Base-by-base conservation (phyloP, 805 yeast genomes). In the Pichia gijzeniarum region DNA sequence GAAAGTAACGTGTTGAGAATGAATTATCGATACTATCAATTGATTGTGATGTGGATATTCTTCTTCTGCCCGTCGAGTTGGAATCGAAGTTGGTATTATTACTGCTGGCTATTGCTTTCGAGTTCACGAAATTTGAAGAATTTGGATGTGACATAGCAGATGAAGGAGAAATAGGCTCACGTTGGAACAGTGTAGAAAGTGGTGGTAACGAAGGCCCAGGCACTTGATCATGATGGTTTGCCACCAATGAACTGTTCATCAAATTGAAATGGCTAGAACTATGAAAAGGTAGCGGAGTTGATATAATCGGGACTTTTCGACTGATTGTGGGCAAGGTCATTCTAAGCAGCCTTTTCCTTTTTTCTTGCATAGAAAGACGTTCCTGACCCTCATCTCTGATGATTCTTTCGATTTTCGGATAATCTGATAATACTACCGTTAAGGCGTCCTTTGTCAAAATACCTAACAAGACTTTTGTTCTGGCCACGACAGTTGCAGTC, bases 361-460 rank as follows among this genome's bases (percentile, higher is more conserved):
- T 79, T 42, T 80, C 86, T 53, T 76, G 81, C 79, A 81, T 76
- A 4, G 84, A 82, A 48, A 84, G 63, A 42, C 91, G 68, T 58
- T 83, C 89, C 56, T 84, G 89, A 3, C 88, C 90, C 56, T 84
- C 91, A 59, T 84, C 87, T 50, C 90, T 67, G 36, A 84, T 82
- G 40, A 79, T 69, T 48, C 85, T 65, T 58, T 83, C 90, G 34
- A 84, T 76, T 2, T 64, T 60, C 0, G 91, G 90, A 58, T 76
- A 82, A 46, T 72, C 74, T 1, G 80, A 76, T 20, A 84, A 64
- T 1, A 84, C 83, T 10, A 69, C 63, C 49, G 74, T 73, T 40
- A 84, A 69, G 10, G 79, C 74, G 46, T 80, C 85, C 14, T 79
- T 76, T 0, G 88, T 82, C 37, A 84, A 65, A 1, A 82, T 83